Conservation (phyloP, 148 eudicot genomes). For the Rhododendron ovatum region DNA sequence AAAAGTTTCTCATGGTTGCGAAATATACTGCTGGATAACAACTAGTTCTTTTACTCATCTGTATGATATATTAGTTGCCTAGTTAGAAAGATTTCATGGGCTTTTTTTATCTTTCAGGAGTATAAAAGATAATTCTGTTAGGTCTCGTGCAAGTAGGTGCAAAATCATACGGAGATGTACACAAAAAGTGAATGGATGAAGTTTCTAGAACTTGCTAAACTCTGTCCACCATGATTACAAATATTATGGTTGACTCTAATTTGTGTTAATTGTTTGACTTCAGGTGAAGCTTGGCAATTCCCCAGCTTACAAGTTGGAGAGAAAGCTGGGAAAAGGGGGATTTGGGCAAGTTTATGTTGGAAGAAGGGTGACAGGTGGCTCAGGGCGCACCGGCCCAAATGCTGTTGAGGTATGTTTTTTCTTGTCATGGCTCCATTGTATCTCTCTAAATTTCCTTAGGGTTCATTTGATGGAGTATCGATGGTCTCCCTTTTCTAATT, state of each 20-base stretch:
- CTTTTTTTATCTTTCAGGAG: background rate
- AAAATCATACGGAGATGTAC: background rate
- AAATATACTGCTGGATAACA: background rate
- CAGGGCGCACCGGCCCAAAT: slow-evolving; percentile 35
- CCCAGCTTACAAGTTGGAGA: slow-evolving; percentile 47
- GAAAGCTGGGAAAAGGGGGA: slow-evolving; percentile 61
- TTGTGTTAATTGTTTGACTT: slow-evolving; percentile 3
- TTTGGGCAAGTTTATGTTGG: slow-evolving; percentile 68
- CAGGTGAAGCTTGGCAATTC: slow-evolving; percentile 56
- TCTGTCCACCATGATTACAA: background rate
- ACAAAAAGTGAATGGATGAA: background rate
- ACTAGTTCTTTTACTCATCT: background rate
- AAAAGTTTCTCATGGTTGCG: background rate
- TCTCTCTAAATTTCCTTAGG: background rate
- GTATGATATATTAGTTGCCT: background rate
- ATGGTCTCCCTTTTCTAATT: background rate
- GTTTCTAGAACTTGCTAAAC: background rate
- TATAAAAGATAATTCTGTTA: background rate
- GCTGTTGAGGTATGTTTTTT: slow-evolving; percentile 41
- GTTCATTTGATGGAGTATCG: background rate
- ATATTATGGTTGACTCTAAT: background rate
- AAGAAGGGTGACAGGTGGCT: slow-evolving; percentile 36
- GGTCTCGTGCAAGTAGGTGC: background rate
- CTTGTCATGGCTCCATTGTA: background rate
- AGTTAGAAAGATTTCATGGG: background rate